Evolutionary conservation across 2,329 filamentous ascomycete species (phyloP), one percentile per base, ranked within the genome.

Genomic region (Pseudogymnoascus sp.): DNA sequence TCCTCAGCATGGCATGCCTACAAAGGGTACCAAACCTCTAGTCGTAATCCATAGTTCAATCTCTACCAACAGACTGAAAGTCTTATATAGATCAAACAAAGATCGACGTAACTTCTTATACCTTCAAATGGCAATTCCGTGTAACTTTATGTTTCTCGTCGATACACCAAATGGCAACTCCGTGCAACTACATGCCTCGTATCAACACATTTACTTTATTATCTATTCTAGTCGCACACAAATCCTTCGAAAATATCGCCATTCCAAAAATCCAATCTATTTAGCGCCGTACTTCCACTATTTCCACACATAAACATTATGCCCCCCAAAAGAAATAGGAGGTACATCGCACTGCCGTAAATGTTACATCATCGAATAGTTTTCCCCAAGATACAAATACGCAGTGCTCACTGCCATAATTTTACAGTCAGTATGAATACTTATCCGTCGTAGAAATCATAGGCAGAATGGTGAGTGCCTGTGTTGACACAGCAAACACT

Each of bases 391-490:
- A 54, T 31, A 54, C 42, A 54, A 16, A 11, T n/a, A 31, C 23
- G 47, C 11, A 23, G 12, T 47, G 12, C 11, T 14, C 47, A 11
- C 47, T 16, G 47, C 26, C 14, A 54, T 54, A 54, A 16, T 54
- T 5, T 54, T 54, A 40, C 37, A 42, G 18, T 63, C 34, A 61
- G 23, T 54, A 29, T 31, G 29, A 64, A 61, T 63, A 63, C n/a
- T 63, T 57, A 23, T 67, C 66, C 8, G 61, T 66, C 12, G 66
- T 65, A 45, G 62, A 61, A 62, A 65, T 18, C 64, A 67, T 66
- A 6, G 66, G 66, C 37, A 65, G 57, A 34, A 68, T 39, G 59
- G 66, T 64, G 61, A 68, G 36, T 12, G 64, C 51, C 62, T 68
- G 65, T 29, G 61, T 39, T 26, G 39, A 37, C 63, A 61, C 51